Conservation (phyloP, 148 eudicot genomes). For the Vaccinium corymbosum region DNA sequence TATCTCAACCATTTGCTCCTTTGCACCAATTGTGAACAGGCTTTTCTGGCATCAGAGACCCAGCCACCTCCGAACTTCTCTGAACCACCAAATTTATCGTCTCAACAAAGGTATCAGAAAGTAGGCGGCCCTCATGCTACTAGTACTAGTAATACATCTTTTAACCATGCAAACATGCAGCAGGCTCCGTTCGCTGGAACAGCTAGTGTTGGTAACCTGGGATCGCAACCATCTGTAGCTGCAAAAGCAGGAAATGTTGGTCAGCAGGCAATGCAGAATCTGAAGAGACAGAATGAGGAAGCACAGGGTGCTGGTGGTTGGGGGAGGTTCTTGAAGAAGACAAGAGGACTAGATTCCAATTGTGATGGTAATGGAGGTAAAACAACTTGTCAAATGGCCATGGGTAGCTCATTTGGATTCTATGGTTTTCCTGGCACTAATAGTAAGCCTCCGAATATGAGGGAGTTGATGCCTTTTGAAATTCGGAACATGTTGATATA, state of each 20-base stretch:
- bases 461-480: constrained; percentile 46
- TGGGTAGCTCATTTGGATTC: constrained; percentile 4
- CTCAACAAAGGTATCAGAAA: constrained; percentile 32
- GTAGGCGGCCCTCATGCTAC: constrained; percentile 23
- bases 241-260: constrained; percentile 36
- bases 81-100: constrained; percentile 20
- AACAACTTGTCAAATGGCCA: constrained; percentile 20
- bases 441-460: constrained; percentile 22
- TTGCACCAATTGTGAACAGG: constrained; percentile 61
- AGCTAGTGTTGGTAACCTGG: constrained; percentile 12
- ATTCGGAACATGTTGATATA: constrained; percentile 37
- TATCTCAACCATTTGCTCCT: constrained; percentile 58
- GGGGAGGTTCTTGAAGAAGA: constrained; percentile 30
- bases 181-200: constrained; percentile 13
- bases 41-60: constrained; percentile 58
- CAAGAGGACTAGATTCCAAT: constrained; percentile 27
- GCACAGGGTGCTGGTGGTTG: constrained; percentile 18
- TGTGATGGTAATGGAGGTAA: constrained; percentile 19
- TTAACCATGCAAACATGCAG: constrained; percentile 1
- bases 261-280: constrained; percentile 35
- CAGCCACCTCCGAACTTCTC: constrained; percentile 49
- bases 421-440: constrained; percentile 22
- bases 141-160: constrained; percentile 10
- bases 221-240: constrained; percentile 23
- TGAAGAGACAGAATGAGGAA: constrained; percentile 50